Base-by-base conservation (phyloP, 208 protist species). In the Crithidia expoeki region DNA sequence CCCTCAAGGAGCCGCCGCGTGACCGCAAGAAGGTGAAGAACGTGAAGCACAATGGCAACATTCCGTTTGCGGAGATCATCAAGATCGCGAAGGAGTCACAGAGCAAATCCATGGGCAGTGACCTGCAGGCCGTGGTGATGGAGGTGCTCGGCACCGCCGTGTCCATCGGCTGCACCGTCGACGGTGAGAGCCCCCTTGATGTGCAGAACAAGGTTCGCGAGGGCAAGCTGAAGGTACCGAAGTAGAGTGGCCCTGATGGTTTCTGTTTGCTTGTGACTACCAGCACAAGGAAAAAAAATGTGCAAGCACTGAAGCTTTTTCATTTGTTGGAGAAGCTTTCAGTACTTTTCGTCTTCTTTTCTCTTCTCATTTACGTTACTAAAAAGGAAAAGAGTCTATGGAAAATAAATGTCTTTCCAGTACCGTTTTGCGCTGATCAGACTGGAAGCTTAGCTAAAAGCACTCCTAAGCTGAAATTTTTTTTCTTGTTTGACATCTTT, bases 1-100 rank as follows among this genome's bases (percentile, higher is more conserved):
- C 98, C 25, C 95, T 99, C 50, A 99, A 99, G 89, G 98, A 99
- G 94, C 98, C 99, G 53, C 84, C 90, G 66, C 96, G 98, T 79
- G 98, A 99, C 85, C 95, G 98, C 89, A 99, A 99, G 96, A 99
- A 99, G 95, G 98, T 98, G 49, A 99, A 99, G 97, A 99, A 99
- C 92, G 94, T 99, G 81, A 98, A 99, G 84, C 99, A 99, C 94
- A 83, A 89, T 73, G 99, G 99, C 83, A 98, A 99, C 92, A 93
- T 99, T 74, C 62, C 97, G 40, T 90, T 99, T 56, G 90, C 99
- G 40, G 97, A 99, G 76, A 89, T 99, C 80, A 80, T 99, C 67
- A 96, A 98, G 63, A 99, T 99, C 79, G 98, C 98, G 47, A 93
- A 96, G 76, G 89, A 93, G 76, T 96, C 99, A 84, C 86, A 97